These are phyloP conservation scores for Hawksworthiomyces lignivorus DNA, from an alignment of 2,329 filamentous ascomycete genomes.

Conservation along the genomic window DNA sequence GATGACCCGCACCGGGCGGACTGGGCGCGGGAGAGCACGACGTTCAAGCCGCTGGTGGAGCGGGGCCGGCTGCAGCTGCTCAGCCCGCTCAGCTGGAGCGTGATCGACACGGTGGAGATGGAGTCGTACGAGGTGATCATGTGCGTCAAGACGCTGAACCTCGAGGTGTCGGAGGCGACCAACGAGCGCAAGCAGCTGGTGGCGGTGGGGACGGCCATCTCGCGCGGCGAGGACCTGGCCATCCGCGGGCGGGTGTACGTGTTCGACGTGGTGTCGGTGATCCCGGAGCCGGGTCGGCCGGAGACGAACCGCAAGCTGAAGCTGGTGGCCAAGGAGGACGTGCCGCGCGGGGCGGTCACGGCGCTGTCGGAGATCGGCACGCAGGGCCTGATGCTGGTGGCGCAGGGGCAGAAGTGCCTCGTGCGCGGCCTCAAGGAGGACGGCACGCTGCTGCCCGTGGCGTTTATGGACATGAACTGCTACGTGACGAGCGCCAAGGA, in stretches of 20 bases:
- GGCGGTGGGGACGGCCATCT: constrained; percentile 74
- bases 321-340: constrained; percentile 79
- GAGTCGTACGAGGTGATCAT: constrained; percentile 71
- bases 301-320: constrained; percentile 84
- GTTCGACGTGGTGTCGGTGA: constrained; percentile 85
- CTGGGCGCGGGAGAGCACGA: constrained; percentile 64
- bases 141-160: constrained; percentile 71
- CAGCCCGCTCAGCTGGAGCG: constrained; percentile 66
- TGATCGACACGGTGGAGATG: constrained; percentile 69
- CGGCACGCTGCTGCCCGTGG: constrained; percentile 82
- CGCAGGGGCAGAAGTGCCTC: constrained; percentile 96
- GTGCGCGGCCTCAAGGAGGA: constrained; percentile 94
- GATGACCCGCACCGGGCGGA: constrained; percentile 79
- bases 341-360: constrained; percentile 85
- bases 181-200: constrained; percentile 79
- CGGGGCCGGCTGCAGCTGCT: constrained; percentile 71
- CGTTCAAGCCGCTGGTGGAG: constrained; percentile 59
- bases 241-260: constrained; percentile 81
- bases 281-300: constrained; percentile 76
- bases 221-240: constrained; percentile 85
- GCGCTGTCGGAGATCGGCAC: constrained; percentile 76
- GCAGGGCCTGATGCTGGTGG: constrained; percentile 80
- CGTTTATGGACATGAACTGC: constrained; percentile 96
- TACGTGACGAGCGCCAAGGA: constrained; percentile 83
- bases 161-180: constrained; percentile 87